These are phyloP conservation scores for Phytophthora rubi DNA, from an alignment of 352 stramenopile genomes.

Conservation along the genomic window DNA sequence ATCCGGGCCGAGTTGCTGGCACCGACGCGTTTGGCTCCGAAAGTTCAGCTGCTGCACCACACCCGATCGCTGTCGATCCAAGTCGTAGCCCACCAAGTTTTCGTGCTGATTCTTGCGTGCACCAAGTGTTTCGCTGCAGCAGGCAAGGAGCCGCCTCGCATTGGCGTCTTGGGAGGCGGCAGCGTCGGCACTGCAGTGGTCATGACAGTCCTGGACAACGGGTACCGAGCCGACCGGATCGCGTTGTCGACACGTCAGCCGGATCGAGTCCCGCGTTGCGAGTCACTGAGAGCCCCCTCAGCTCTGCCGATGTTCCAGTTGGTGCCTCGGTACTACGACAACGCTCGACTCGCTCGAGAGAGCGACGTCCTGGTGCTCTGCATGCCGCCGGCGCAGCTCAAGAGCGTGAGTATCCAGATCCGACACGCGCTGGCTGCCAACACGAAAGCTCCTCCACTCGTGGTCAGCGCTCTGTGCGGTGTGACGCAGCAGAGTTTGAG, in stretches of 20 bases:
- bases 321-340: constrained; percentile 63
- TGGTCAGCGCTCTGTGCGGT: constrained; percentile 60
- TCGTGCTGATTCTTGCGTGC: constrained; percentile 41
- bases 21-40: constrained; percentile 41
- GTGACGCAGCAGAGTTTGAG: constrained; percentile 44
- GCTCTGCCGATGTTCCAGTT: constrained; percentile 42
- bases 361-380: constrained; percentile 69
- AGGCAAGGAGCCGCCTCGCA: constrained; percentile 30
- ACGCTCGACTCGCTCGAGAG: constrained; percentile 55
- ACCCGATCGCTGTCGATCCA: constrained; percentile 39
- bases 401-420: constrained; percentile 73
- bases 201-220: constrained; percentile 52
- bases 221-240: constrained; percentile 45
- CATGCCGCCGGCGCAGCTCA: constrained; percentile 72
- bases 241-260: constrained; percentile 68
- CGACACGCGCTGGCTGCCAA: constrained; percentile 50
- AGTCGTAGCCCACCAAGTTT: constrained; percentile 52
- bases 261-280: constrained; percentile 50
- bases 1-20: constrained; percentile 49
- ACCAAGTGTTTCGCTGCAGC: constrained; percentile 31
- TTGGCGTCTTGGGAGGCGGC: constrained; percentile 64
- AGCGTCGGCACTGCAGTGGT: constrained; percentile 56
- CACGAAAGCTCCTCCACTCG: constrained; percentile 33
- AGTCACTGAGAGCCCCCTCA: constrained; percentile 34
- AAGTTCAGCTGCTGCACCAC: constrained; percentile 42